Evolutionary conservation across 371 early-diverging fungal species (phyloP), one percentile per base, ranked within the genome.

Genomic region (Basidiobolus heterosporus): DNA sequence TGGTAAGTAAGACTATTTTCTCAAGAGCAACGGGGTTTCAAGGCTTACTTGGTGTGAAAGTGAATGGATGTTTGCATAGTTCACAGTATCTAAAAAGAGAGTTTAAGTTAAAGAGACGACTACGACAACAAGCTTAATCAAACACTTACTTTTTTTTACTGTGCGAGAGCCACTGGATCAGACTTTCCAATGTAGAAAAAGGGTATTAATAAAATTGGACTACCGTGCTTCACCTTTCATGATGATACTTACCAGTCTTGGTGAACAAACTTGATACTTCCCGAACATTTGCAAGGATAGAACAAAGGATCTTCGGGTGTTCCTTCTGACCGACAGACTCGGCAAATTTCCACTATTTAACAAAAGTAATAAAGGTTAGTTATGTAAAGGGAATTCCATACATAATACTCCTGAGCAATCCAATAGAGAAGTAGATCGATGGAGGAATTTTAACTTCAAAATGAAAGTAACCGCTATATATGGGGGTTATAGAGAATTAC

Each of bases 251-350:
- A 80, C 82, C 91, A 90, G 45, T 76, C 77, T 58, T 91, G 88
- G 58, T 93, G 92, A 20, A 93, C 84, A 70, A 72, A 80, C 42
- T 74, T 72, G 63, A 93, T 93, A 59, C 85, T 85, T 17, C 94
- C 94, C 11, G 91, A 75, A 69, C 94, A 93, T 64, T 84, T 83
- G 65, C 94, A 93, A 6, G 94, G 94, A 59, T 86, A 73, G 60
- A 78, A 91, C 36, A 93, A 67, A 21, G 91, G 92, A 42, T 85
- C 75, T 3, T 84, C 83, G 2, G 59, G 55, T 13, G 85, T 80
- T 13, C 64, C 81, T 41, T 80, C 84, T 37, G 75, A 69, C 18
- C 92, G 86, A 48, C 94, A 93, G 14, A 93, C 91, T 55, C 94
- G 78, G 63, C 94, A 93, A 38, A 91, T 80, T 56, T 82, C 77